Conservation (phyloP, 441 rosid genomes). For the Croton laevigatus region DNA sequence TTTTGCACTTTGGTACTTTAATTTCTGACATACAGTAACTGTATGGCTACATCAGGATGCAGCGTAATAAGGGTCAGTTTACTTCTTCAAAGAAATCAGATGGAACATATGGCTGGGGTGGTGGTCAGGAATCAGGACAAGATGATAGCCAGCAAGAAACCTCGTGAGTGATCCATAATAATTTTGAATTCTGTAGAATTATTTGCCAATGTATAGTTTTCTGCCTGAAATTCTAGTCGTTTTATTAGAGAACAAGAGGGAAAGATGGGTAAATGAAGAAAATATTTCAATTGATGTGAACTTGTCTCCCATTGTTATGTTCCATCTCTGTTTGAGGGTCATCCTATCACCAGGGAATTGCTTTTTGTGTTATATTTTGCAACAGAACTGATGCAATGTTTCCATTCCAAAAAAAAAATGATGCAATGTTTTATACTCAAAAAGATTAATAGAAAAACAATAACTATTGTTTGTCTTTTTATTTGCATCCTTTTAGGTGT, state of each 20-base stretch:
- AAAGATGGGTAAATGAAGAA: background rate
- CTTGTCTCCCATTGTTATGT: background rate
- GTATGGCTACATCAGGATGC: constrained; percentile 60
- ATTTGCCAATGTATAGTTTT: background rate
- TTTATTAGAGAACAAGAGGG: background rate
- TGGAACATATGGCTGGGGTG: constrained; percentile 53
- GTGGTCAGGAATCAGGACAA: constrained; percentile 62
- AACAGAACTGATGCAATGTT: background rate
- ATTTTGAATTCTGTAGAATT: background rate
- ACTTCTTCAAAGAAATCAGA: constrained; percentile 80
- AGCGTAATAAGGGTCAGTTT: constrained; percentile 94
- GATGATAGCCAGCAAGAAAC: constrained; percentile 68
- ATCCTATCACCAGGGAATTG: background rate
- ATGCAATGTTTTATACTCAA: background rate
- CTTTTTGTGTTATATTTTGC: too few relatives aligned
- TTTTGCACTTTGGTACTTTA: background rate
- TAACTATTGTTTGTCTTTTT: constrained; percentile 1
- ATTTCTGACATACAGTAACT: background rate
- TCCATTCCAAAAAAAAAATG: background rate
- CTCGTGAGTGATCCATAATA: constrained; percentile 47
- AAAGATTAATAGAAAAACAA: background rate
- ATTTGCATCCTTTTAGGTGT: constrained; percentile 51
- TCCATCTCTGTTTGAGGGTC: background rate
- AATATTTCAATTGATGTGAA: background rate
- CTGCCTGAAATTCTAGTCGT: background rate